phyloP scores from a whole-genome alignment of 2,329 filamentous ascomycete genomes.

The Macroventuria anomochaeta region DNA sequence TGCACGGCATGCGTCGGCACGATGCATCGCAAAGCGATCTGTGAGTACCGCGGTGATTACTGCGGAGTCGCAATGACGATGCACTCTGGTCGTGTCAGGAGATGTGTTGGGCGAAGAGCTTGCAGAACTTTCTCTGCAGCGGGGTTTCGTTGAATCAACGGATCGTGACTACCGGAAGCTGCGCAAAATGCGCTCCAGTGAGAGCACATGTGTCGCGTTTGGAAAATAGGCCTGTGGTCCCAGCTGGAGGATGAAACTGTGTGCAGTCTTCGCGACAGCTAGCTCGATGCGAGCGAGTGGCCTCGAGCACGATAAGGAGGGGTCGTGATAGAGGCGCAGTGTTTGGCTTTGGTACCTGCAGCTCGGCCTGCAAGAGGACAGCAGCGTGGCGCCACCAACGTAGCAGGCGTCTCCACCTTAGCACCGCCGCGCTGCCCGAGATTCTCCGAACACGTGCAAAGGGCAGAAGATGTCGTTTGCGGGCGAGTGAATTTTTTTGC shows the following conservation, averaged over 20 bases:
- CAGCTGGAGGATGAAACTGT: conserved; percentile 10
- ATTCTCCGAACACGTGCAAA: conserved; percentile 21
- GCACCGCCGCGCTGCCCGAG: conserved; percentile 13
- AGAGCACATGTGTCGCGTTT: conserved; percentile 11
- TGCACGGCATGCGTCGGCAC: conserved; percentile 20
- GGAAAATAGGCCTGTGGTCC: conserved; percentile 6
- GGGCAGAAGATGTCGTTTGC: conserved; percentile 22
- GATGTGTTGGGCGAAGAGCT: conserved; percentile 19
- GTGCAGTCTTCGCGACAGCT: background rate
- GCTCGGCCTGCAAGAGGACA: conserved; percentile 22
- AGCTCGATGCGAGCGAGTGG: conserved; percentile 1
- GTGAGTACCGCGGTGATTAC: conserved; percentile 8
- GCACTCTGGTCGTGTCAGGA: conserved; percentile 14
- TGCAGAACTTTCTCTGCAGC: conserved; percentile 23
- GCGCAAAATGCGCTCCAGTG: conserved; percentile 14
- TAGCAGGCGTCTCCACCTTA: conserved; percentile 20
- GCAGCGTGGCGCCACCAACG: conserved; percentile 26
- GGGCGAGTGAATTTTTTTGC: conserved; percentile 31
- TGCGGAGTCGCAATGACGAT: conserved; percentile 12
- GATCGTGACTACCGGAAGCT: conserved; percentile 9
- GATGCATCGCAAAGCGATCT: conserved; percentile 9
- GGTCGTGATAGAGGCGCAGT: conserved; percentile 18
- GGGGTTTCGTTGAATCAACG: conserved; percentile 20
- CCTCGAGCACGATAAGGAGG: conserved; percentile 11
- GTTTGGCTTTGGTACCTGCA: conserved; percentile 17